Evolutionary conservation across 2,329 filamentous ascomycete genomes (phyloP), one percentile per base, ranked within the genome.

Genomic region (Pyrenochaeta sp.): DNA sequence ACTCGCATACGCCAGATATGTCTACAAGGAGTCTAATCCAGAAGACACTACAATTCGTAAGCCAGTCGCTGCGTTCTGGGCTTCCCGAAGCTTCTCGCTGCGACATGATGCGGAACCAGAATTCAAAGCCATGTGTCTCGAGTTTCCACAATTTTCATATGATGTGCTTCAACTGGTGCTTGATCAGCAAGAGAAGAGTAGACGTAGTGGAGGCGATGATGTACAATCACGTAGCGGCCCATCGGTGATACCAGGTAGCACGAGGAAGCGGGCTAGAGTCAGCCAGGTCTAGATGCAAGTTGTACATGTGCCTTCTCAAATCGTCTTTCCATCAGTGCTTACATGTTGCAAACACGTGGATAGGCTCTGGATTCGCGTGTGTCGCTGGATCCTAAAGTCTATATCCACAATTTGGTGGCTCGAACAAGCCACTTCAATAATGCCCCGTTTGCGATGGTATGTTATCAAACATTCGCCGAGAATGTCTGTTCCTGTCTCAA

Each of bases 1-100:
- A 81, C 93, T 97, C 70, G 87, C 88, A 21, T 97, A 97, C 76
- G 93, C 93, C 7, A 87, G 92, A 73, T 97, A 92, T 78, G 90
- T 96, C 29, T 97, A 97, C 80, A 86, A 86, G 56, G 86, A 91
- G 77, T 95, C 90, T 10, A 76, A 78, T 49, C 77, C 82, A 43
- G 86, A 90, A 56, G 91, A 96, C 75, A 79, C 77, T 11, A 85
- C 85, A 2, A 91, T 96, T 66, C 87, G 92, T 64, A 90, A 86
- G 60, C 92, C 92, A 1, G 87, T 97, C 45, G 92, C 91, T n/a
- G 89, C 88, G 49, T 96, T 96, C 81, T 97, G 92, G 92, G 92
- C 92, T 5, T 89, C 85, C 41, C 83, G 90, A 56, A 88, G 85
- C 54, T 92, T 95, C 78, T 88, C 91, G 11, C 80, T 97, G 60